Percentiles rank a stretch among this genome's conserved stretches.
Evolutionary conservation across 306 rosid genomes (phyloP).

Genomic region (Citrullus mucosospermus): DNA sequence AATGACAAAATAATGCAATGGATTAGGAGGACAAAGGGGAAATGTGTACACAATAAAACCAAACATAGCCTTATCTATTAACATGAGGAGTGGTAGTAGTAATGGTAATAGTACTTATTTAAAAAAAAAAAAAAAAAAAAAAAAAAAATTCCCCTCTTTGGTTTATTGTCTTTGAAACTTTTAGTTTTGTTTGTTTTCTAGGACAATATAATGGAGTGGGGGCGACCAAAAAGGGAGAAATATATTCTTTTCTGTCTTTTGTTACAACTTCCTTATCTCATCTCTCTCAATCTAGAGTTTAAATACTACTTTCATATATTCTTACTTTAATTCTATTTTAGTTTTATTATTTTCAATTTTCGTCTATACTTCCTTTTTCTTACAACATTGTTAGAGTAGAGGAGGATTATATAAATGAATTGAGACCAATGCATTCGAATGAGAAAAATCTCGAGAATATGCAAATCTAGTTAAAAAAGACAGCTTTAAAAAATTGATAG

Average conservation of each 20-base stretch:
- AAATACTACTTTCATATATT: background rate
- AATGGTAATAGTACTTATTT: background rate
- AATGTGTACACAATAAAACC: background rate
- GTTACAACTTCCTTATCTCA: background rate
- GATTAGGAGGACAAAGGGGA: background rate
- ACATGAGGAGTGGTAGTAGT: background rate
- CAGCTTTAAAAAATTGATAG: no score
- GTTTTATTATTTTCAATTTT: background rate
- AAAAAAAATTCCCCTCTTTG: background rate
- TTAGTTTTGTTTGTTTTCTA: background rate
- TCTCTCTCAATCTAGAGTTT: background rate
- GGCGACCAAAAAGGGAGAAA: background rate
- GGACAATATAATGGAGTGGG: background rate
- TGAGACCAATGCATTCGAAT: no score
- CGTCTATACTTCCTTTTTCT: no score
- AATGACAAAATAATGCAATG: background rate
- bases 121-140: no score
- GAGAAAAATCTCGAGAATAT: no score
- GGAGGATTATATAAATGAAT: no score
- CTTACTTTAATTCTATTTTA: no score
- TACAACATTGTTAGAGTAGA: no score
- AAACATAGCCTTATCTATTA: background rate
- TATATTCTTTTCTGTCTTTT: background rate
- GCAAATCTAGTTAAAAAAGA: no score
- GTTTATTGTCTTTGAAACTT: background rate